These are phyloP conservation scores for Suillus spraguei DNA, from an alignment of 768 basidiomycete species.

Conservation along the genomic window DNA sequence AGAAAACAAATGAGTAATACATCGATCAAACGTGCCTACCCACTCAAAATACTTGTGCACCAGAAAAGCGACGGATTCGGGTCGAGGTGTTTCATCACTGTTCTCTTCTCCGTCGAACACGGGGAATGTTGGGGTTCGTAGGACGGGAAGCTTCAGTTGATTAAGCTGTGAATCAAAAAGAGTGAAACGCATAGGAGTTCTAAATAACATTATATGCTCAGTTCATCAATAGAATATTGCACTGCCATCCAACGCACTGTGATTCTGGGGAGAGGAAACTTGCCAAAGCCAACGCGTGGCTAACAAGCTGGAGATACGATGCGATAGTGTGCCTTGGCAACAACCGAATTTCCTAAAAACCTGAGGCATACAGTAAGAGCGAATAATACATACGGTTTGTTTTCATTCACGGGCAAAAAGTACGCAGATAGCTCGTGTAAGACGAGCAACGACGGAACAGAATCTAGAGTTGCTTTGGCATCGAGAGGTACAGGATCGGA, in stretches of 20 bases:
- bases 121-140: constrained; percentile 30
- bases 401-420: constrained; percentile 37
- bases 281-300: constrained; percentile 46
- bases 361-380: not conserved
- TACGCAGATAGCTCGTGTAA: constrained; percentile 63
- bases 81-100: constrained; percentile 24
- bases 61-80: constrained; percentile 41
- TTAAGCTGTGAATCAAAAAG: constrained; percentile 66
- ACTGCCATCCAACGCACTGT: constrained; percentile 20
- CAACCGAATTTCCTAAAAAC: constrained; percentile 7
- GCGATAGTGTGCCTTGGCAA: constrained; percentile 40
- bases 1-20: constrained; percentile 28
- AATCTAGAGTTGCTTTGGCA: constrained; percentile 37
- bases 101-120: constrained; percentile 20
- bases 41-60: constrained; percentile 60
- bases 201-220: not conserved
- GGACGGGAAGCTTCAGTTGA: constrained; percentile 50
- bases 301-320: constrained; percentile 53
- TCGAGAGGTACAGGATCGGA: constrained; percentile 26
- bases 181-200: constrained; percentile 38
- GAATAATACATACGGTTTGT: constrained; percentile 23
- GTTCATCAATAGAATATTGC: not conserved
- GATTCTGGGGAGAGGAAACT: constrained; percentile 35
- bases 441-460: constrained; percentile 54
- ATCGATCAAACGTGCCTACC: constrained; percentile 45